Conservation (phyloP, 305 asterid genomes). For the Fraxinus angustifolia region DNA sequence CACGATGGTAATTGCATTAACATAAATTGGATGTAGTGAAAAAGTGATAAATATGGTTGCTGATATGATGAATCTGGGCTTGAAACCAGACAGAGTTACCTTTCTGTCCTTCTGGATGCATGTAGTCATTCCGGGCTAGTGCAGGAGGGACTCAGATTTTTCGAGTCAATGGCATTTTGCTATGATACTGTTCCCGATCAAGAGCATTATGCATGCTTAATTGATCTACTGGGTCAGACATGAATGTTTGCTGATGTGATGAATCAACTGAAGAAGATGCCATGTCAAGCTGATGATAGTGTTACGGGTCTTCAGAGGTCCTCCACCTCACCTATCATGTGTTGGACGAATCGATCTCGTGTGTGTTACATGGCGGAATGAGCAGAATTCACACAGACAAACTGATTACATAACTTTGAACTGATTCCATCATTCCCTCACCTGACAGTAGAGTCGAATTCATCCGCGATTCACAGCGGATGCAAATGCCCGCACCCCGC, state of each 20-base stretch:
- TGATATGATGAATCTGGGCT: slow-evolving; percentile 49
- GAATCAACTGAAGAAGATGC: slow-evolving; percentile 42
- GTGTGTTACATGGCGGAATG: too few species aligned
- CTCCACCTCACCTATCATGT: too few species aligned
- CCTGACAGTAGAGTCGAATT: too few species aligned
- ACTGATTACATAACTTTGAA: too few species aligned
- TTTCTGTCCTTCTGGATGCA: slow-evolving; percentile 60
- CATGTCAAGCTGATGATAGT: slow-evolving; percentile 26
- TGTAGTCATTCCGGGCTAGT: slow-evolving; percentile 60
- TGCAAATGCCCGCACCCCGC: too few species aligned
- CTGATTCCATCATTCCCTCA: too few species aligned
- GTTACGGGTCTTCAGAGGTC: too few species aligned
- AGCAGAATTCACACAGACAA: too few species aligned
- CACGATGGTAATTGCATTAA: slow-evolving; percentile 59
- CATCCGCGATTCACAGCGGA: too few species aligned
- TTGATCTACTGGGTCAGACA: slow-evolving; percentile 56
- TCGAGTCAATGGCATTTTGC: slow-evolving; percentile 42
- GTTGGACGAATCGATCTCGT: too few species aligned
- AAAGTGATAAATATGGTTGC: slow-evolving; percentile 24
- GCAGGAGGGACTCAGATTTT: slow-evolving; percentile 50
- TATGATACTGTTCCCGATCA: slow-evolving; percentile 43
- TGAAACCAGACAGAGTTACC: slow-evolving; percentile 53
- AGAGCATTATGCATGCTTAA: slow-evolving; percentile 61
- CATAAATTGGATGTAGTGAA: slow-evolving; percentile 42
- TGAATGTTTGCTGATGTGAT: slow-evolving; percentile 49